These are phyloP conservation scores for Babesia sp. DNA, from an alignment of 169 alveolate genomes.

Conservation along the genomic window DNA sequence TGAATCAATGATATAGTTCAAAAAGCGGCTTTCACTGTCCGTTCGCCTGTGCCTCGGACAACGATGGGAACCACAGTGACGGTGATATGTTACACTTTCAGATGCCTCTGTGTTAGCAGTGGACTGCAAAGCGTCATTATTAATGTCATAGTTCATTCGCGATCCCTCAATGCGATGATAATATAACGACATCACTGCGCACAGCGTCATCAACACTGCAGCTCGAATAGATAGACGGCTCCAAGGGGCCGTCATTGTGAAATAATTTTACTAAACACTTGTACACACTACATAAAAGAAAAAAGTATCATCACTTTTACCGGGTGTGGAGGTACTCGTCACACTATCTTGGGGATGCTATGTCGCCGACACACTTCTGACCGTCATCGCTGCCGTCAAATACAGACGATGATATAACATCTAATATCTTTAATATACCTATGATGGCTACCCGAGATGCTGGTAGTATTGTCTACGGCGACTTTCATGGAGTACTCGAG, in stretches of 20 bases:
- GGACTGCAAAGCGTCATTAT: constrained; percentile 1
- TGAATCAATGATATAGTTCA: constrained; percentile 21
- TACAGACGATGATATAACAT: not conserved
- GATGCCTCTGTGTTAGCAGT: not conserved
- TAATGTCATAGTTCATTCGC: not conserved
- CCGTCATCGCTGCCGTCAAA: not conserved
- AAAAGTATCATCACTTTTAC: not conserved
- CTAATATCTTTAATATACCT: too few relatives aligned
- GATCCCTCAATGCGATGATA: not conserved
- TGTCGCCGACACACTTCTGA: not conserved
- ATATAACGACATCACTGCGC: not conserved
- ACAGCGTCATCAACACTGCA: constrained; percentile 1
- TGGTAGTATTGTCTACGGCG: too few relatives aligned
- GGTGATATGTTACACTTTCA: not conserved
- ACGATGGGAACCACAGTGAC: constrained; percentile 12
- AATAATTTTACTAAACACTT: not conserved
- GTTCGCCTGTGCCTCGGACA: constrained; percentile 14
- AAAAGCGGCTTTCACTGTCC: constrained; percentile 19
- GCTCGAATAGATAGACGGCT: not conserved
- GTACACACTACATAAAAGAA: not conserved
- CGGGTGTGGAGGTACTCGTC: not conserved
- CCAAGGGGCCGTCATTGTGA: constrained; percentile 2
- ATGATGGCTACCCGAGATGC: too few relatives aligned
- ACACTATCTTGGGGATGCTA: not conserved
- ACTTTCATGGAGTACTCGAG: too few relatives aligned